Conservation (phyloP, 768 basidiomycete genomes). For the Tulasnella sp. region DNA sequence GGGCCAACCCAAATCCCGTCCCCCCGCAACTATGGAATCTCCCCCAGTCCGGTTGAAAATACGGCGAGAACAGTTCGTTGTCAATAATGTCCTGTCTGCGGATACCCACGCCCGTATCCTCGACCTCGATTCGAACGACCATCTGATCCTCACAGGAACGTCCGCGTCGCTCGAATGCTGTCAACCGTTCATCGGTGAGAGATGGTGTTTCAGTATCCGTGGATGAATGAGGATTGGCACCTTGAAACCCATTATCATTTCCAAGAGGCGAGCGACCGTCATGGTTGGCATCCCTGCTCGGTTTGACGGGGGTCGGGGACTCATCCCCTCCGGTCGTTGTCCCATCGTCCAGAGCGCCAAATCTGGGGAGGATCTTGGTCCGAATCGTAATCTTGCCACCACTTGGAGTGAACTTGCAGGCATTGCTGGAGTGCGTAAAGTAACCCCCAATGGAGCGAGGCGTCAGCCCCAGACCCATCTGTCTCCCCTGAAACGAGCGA, state of each 20-base stretch:
- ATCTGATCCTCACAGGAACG: slow-evolving; percentile 27
- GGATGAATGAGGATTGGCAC: neutral
- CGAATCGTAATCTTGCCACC: slow-evolving; percentile 33
- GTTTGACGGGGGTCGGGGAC: neutral
- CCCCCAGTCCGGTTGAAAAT: slow-evolving; percentile 44
- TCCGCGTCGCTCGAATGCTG: neutral
- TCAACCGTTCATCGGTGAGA: neutral
- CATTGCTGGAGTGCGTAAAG: slow-evolving; percentile 30
- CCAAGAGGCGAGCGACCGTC: neutral
- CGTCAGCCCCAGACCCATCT: neutral
- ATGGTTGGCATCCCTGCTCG: neutral
- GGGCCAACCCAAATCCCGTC: slow-evolving; percentile 42
- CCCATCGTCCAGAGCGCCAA: neutral
- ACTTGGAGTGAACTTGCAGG: slow-evolving; percentile 34
- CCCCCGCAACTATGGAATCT: slow-evolving; percentile 43
- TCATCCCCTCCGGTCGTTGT: neutral
- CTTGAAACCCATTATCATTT: neutral
- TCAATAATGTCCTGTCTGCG: slow-evolving; percentile 17
- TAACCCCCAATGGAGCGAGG: neutral
- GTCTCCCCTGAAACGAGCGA: no score
- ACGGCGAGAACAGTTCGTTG: slow-evolving; percentile 31
- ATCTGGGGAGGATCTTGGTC: slow-evolving; percentile 29
- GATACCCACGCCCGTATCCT: slow-evolving; percentile 45
- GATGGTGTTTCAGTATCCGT: neutral
- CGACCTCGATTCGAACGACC: slow-evolving; percentile 42